These are phyloP conservation scores for Lagerstroemia speciosa DNA, from an alignment of 345 rosid genomes.

Conservation along the genomic window DNA sequence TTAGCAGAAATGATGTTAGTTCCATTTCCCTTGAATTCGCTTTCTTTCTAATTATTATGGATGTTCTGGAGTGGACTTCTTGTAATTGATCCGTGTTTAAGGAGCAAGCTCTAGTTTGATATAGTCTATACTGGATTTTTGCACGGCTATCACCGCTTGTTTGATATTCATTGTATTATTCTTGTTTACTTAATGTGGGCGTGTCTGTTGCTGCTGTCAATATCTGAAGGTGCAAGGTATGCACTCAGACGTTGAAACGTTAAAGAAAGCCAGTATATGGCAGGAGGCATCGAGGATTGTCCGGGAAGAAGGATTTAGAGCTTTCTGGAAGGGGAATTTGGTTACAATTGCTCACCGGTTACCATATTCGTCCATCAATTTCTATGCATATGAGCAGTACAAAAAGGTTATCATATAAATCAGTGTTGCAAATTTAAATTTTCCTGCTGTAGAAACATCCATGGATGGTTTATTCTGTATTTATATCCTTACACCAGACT, in stretches of 20 bases:
- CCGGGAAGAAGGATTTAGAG: conserved; percentile 85
- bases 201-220: not conserved
- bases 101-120: not conserved
- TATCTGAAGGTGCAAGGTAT: conserved; percentile 76
- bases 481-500: not conserved
- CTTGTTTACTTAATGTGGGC: not conserved
- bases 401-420: conserved; percentile 39
- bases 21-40: too few species aligned
- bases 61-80: not conserved
- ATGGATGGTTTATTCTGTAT: not conserved
- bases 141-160: not conserved
- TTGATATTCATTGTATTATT: not conserved
- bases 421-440: not conserved
- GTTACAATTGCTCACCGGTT: conserved; percentile 91
- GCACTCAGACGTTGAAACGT: conserved; percentile 56
- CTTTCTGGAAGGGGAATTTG: conserved; percentile 95
- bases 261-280: conserved; percentile 71
- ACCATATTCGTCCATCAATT: conserved; percentile 85
- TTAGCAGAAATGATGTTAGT: too few species aligned
- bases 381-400: conserved; percentile 79
- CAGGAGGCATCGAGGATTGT: conserved; percentile 72
- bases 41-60: too few species aligned
- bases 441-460: not conserved
- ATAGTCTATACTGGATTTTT: not conserved
- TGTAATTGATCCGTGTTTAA: too few species aligned